phyloP scores from a whole-genome alignment of 2,329 filamentous ascomycete species.

The Aotearoamyces nothofagi region DNA sequence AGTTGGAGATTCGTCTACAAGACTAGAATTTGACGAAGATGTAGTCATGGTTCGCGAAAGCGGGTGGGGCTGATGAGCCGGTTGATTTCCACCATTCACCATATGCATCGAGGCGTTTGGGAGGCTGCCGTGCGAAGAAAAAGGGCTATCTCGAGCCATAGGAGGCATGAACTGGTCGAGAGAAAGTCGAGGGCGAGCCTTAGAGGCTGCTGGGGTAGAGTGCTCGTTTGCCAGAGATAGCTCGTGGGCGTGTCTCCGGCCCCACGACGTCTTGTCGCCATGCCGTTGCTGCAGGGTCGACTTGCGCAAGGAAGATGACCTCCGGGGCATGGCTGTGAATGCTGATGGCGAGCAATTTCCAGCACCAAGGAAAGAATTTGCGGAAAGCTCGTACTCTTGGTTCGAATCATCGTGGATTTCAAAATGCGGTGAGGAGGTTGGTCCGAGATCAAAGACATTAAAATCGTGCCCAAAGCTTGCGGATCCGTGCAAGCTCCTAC shows the following conservation, averaged over 20 bases:
- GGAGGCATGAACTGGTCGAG: constrained; percentile 64
- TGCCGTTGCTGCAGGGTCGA: constrained; percentile 80
- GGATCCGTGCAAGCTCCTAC: constrained; percentile 71
- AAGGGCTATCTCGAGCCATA: constrained; percentile 46
- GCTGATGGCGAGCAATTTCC: constrained; percentile 20
- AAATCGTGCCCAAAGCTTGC: constrained; percentile 46
- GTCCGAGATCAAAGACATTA: constrained; percentile 58
- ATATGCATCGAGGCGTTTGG: constrained; percentile 37
- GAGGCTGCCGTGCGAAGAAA: constrained; percentile 37
- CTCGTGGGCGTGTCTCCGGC: constrained; percentile 38
- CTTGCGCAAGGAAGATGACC: constrained; percentile 65
- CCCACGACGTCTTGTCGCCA: constrained; percentile 50
- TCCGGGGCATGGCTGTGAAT: constrained; percentile 40
- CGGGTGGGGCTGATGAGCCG: constrained; percentile 53
- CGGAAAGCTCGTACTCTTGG: constrained; percentile 38
- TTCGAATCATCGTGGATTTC: constrained; percentile 34
- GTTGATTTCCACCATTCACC: constrained; percentile 20
- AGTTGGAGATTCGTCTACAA: constrained; percentile 57
- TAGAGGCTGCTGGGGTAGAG: constrained; percentile 34
- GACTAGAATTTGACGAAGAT: constrained; percentile 68
- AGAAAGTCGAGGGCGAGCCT: constrained; percentile 55
- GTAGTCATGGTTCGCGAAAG: constrained; percentile 77
- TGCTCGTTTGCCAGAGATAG: not conserved
- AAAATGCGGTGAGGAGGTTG: constrained; percentile 27
- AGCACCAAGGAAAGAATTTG: constrained; percentile 14